Conservation (phyloP, 2,329 filamentous ascomycete genomes). For the Leptographium flavum region DNA sequence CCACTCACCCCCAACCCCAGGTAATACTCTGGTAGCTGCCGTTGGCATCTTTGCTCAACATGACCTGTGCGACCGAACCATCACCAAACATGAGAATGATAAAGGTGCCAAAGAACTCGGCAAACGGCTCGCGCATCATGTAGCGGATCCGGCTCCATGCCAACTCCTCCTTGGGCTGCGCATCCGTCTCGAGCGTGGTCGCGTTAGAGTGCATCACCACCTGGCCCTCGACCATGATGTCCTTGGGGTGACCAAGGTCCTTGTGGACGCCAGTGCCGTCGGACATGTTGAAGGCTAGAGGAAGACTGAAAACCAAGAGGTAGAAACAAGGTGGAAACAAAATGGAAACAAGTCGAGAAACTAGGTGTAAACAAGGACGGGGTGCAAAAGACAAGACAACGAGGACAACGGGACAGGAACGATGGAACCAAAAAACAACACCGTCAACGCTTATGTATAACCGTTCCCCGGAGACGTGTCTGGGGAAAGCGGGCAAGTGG, state of each 20-base stretch:
- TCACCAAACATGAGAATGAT: constrained; percentile 56
- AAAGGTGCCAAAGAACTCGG: constrained; percentile 56
- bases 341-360: too few relatives aligned
- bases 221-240: constrained; percentile 1
- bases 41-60: constrained; percentile 35
- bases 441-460: too few relatives aligned
- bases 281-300: background rate
- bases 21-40: constrained; percentile 35
- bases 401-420: too few relatives aligned
- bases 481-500: too few relatives aligned
- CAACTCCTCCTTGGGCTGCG: background rate
- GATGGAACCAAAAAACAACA: too few relatives aligned
- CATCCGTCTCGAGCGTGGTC: background rate
- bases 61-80: constrained; percentile 56
- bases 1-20: constrained; percentile 36
- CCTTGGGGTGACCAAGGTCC: background rate
- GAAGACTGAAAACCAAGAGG: background rate
- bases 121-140: constrained; percentile 41
- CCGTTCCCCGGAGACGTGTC: too few relatives aligned
- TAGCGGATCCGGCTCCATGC: constrained; percentile 39
- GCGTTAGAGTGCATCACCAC: background rate
- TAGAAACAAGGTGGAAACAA: background rate
- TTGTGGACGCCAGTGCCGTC: background rate
- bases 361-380: too few relatives aligned
- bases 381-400: too few relatives aligned